Conservation (phyloP, 2,329 filamentous ascomycete genomes). For the Fusarium siculi region DNA sequence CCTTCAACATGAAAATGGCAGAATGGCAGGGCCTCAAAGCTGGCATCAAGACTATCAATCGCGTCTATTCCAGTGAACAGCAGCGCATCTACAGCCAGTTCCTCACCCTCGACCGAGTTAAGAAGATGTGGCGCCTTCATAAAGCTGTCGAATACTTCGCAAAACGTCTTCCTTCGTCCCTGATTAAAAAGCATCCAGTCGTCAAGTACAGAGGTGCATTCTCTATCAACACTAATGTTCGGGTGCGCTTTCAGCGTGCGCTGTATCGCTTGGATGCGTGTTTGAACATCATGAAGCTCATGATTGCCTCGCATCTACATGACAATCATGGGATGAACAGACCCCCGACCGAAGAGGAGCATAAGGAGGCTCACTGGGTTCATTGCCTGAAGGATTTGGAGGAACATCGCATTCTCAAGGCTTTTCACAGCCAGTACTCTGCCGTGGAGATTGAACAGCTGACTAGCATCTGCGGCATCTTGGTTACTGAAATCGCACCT, state of each 20-base stretch:
- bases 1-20: neutral
- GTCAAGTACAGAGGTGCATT: neutral
- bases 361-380: neutral
- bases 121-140: conserved; percentile 11
- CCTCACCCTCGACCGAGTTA: neutral
- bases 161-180: neutral
- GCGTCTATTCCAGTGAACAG: neutral
- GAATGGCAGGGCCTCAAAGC: conserved; percentile 3
- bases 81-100: neutral
- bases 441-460: conserved; percentile 9
- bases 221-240: neutral
- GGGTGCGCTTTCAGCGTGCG: conserved; percentile 5
- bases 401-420: neutral
- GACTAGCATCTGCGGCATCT: neutral
- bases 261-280: conserved; percentile 9
- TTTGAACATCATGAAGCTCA: neutral
- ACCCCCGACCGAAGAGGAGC: neutral
- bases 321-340: neutral
- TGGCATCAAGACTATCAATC: neutral
- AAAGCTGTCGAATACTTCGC: conserved; percentile 7
- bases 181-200: neutral
- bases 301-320: neutral
- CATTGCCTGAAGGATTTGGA: neutral
- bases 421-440: neutral
- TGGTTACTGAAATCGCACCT: neutral